These are phyloP conservation scores for Monosporascus ibericus DNA, from an alignment of 2,329 filamentous ascomycete genomes.

Conservation along the genomic window DNA sequence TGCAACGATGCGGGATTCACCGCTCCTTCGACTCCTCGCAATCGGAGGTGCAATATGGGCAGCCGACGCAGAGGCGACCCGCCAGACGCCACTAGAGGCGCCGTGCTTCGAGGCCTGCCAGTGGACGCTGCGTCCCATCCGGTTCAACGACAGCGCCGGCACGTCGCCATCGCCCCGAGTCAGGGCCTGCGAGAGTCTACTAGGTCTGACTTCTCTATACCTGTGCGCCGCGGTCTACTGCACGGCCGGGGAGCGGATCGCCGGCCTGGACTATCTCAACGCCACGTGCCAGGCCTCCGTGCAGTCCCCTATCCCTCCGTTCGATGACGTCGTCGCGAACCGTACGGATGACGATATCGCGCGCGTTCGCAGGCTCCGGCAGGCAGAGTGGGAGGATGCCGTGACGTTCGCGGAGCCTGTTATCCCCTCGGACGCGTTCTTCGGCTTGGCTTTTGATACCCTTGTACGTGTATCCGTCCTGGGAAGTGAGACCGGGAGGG, in stretches of 20 bases:
- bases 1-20: not conserved
- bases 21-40: not conserved
- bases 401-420: conserved; percentile 23
- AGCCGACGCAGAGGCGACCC: not conserved
- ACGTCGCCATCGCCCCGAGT: conserved; percentile 10
- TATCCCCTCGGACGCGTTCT: conserved; percentile 28
- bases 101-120: conserved; percentile 28
- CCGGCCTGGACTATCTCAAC: conserved; percentile 24
- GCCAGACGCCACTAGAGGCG: not conserved
- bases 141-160: conserved; percentile 25
- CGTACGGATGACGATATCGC: conserved; percentile 30
- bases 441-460: conserved; percentile 31
- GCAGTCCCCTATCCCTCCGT: conserved; percentile 25
- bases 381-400: conserved; percentile 15
- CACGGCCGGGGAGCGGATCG: conserved; percentile 14
- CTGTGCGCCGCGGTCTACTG: conserved; percentile 33
- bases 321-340: conserved; percentile 24
- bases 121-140: conserved; percentile 19
- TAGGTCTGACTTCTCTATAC: conserved; percentile 27
- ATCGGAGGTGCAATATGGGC: not conserved
- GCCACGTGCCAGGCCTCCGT: conserved; percentile 25
- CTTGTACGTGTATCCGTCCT: conserved; percentile 21
- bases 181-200: conserved; percentile 23
- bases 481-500: not conserved
- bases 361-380: conserved; percentile 22